Evolutionary conservation across 768 basidiomycete species (phyloP), one percentile per base, ranked within the genome.

Genomic region (Cubamyces lactineus): DNA sequence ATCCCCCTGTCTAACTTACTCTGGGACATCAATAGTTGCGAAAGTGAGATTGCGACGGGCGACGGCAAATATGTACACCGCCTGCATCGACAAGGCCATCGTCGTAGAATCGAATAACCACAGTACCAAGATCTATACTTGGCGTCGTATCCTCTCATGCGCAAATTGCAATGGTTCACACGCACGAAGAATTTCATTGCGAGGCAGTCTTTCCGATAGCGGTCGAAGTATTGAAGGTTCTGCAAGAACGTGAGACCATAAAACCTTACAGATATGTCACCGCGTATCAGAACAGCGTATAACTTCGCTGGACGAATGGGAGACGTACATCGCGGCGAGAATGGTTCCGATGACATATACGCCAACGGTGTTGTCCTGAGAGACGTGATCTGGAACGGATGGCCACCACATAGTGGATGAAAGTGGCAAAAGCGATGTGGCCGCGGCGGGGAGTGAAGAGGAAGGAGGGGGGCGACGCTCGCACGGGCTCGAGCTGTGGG

Each of bases 221-320:
- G 47, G 24, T 59, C 63, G 19, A 56, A 59, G 24, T 64, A 64
- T 34, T 64, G 63, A 3, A 64, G 38, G 43, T 43, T 60, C 43
- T 64, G 63, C 16, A 64, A 38, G n/a, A 64, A 55, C 19, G 63
- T 64, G 24, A 60, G 50, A n/a, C 63, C 63, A 40, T 64, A 64
- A n/a, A 64, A 50, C 55, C 63, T 64, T 17, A 13, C 16, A 47
- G n/a, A 21, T 24, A 7, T 13, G 23, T 47, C 19, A 24, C 11
- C 23, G 5, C 7, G 23, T 3, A 7, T 21, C 13, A 13, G 3
- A 47, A 13, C 19, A 13, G 26, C 23, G n/a, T 26, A 21, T 13
- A 9, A 28, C 41, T n/a, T 15, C 4, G 11, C 26, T 5, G 7
- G 17, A 16, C 2, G 12, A 45, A 11, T 11, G 11, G 9, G 8